Evolutionary conservation across 768 basidiomycete genomes (phyloP).

Genomic region (Omphalotus guepiniiformis): DNA sequence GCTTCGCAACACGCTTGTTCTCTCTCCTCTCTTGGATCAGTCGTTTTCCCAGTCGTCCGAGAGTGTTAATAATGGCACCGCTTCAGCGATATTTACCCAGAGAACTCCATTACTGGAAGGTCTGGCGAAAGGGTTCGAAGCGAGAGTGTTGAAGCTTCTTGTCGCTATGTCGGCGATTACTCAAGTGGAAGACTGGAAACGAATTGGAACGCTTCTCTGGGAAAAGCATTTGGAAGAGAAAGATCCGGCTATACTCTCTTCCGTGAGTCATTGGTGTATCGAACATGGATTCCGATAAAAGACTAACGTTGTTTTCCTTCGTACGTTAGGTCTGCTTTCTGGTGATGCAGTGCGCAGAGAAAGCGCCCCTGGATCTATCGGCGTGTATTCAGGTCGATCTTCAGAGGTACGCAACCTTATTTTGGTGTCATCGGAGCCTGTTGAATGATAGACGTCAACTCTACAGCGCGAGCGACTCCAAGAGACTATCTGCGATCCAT

Average conservation of each 20-base stretch:
- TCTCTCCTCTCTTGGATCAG: too few species aligned
- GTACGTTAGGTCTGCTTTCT: conserved; percentile 58
- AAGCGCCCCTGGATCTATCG: conserved; percentile 43
- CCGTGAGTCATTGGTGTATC: conserved; percentile 35
- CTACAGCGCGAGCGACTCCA: conserved; percentile 42
- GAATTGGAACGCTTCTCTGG: conserved; percentile 58
- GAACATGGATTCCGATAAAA: not conserved
- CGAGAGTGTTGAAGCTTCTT: conserved; percentile 53
- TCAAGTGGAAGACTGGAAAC: conserved; percentile 42
- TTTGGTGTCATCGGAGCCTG: not conserved
- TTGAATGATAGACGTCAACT: not conserved
- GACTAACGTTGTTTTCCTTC: not conserved
- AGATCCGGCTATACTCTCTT: conserved; percentile 39
- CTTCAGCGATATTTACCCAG: conserved; percentile 29
- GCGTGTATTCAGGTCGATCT: conserved; percentile 51
- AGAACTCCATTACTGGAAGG: conserved; percentile 38
- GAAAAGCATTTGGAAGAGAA: conserved; percentile 40
- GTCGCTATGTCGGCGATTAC: conserved; percentile 59
- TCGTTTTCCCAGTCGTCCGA: too few species aligned
- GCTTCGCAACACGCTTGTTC: conserved; percentile 40
- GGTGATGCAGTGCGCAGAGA: conserved; percentile 71
- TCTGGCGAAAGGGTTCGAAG: conserved; percentile 39
- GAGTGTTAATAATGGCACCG: too few species aligned
- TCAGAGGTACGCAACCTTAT: conserved; percentile 37
- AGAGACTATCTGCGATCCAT: conserved; percentile 48